Base-by-base conservation (phyloP, 768 basidiomycete species). In the Chalciporus sphaerocephalus region DNA sequence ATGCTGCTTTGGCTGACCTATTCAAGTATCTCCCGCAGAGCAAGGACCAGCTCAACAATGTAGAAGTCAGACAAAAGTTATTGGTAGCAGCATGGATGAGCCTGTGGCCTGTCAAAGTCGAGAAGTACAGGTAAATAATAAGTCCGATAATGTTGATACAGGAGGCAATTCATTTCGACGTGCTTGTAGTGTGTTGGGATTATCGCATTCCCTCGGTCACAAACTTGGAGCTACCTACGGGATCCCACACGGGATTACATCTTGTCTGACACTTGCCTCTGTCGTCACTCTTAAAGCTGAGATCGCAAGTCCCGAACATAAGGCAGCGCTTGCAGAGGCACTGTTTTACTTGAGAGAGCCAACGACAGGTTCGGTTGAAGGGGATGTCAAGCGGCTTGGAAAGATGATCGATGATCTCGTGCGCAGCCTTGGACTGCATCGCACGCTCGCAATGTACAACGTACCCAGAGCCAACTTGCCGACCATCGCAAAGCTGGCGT, bases 211-310 rank as follows among this genome's bases (percentile, higher is more conserved):
- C 3, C 72, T 91, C 5, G 86, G 87, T 5, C 85, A 88, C 60
- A 80, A 74, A 55, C 73, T 87, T 10, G 87, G 87, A 3, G 85
- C 85, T 15, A 69, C 71, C 34, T 91, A 89, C 56, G 66, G 72
- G 41, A 88, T 92, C 45, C 85, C 87, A 17, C 87, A 92, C 60
- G 88, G 88, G 8, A 84, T 88, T 50, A 89, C 88, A 4, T 88
- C 87, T n/a, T 88, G 87, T 60, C 69, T 87, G 42, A 88, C 86
- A 6, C 74, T 89, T 18, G 75, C 80, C 4, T 75, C 84, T 1
- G 80, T 80, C 23, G 77, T 88, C 15, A 68, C 60, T 1, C 62
- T 87, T 18, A 76, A 84, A 61, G 74, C 83, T 1, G 73, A 79
- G 47, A 59, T 74, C 18, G 81, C 76, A 5, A 76, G 78, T 3